These are phyloP conservation scores for Allodekkera sacchari DNA, from an alignment of 805 yeast species.

Conservation along the genomic window DNA sequence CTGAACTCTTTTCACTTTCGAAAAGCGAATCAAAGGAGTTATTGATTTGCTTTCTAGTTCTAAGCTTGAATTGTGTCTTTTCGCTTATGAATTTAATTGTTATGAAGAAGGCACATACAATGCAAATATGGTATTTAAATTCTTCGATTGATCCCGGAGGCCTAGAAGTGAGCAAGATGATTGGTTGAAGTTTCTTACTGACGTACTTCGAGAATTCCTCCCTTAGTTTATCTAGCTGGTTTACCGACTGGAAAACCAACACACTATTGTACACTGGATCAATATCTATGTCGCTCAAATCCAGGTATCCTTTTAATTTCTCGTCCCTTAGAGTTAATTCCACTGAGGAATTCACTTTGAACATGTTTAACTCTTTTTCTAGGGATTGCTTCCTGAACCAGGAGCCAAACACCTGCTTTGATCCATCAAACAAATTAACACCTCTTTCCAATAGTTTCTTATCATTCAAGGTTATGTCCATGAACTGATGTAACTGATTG, in stretches of 20 bases:
- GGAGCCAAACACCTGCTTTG: conserved; percentile 44
- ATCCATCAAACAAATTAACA: conserved; percentile 42
- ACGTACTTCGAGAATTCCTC: conserved; percentile 64
- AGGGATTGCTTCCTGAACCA: conserved; percentile 47
- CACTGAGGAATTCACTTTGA: conserved; percentile 77
- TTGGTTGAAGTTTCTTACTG: conserved; percentile 59
- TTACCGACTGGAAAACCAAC: conserved; percentile 69
- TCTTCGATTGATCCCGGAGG: conserved; percentile 34
- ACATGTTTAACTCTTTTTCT: conserved; percentile 39
- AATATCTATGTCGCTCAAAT: conserved; percentile 43
- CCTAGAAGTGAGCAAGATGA: too few species aligned
- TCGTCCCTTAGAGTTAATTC: conserved; percentile 66
- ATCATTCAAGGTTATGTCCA: conserved; percentile 53
- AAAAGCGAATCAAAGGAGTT: conserved; percentile 75
- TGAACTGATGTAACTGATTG: conserved; percentile 55
- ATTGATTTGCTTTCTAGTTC: conserved; percentile 51
- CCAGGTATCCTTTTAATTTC: conserved; percentile 31
- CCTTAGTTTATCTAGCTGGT: conserved; percentile 52
- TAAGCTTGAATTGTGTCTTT: conserved; percentile 55
- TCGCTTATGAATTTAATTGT: conserved; percentile 62
- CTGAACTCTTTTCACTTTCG: too few species aligned
- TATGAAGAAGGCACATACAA: conserved; percentile 67
- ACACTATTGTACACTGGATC: conserved; percentile 77
- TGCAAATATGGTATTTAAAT: conserved; percentile 48
- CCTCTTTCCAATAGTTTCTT: conserved; percentile 55